These are phyloP conservation scores for Seiridium cupressi DNA, from an alignment of 2,329 filamentous ascomycete species.

Conservation along the genomic window DNA sequence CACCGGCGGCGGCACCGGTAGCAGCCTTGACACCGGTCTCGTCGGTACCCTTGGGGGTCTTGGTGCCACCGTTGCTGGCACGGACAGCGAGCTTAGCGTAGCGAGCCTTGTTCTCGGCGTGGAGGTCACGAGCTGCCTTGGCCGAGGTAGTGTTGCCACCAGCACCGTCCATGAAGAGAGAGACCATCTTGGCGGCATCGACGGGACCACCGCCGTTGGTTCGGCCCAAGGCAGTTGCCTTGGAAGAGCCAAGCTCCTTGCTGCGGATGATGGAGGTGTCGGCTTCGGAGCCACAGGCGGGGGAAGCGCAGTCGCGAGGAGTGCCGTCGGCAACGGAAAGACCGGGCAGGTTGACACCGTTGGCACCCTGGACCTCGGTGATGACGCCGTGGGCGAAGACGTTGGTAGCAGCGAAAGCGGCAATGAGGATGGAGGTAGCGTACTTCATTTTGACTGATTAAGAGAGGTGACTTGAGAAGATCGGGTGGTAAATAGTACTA, in stretches of 20 bases:
- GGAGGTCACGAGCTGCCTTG: constrained; percentile 13
- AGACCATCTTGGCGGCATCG: constrained; percentile 51
- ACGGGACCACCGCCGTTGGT: constrained; percentile 57
- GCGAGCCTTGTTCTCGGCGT: constrained; percentile 15
- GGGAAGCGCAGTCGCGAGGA: constrained; percentile 60
- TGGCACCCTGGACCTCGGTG: constrained; percentile 14
- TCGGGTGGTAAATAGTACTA: background rate
- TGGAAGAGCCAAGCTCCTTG: constrained; percentile 50
- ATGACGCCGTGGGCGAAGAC: constrained; percentile 15
- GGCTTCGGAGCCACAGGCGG: constrained; percentile 58
- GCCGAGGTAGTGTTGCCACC: constrained; percentile 26
- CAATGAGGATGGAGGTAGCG: constrained; percentile 8
- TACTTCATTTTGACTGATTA: constrained; percentile 14
- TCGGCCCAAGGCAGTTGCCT: constrained; percentile 57
- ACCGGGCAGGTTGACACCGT: constrained; percentile 15
- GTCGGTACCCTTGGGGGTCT: constrained; percentile 35
- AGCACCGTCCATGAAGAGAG: constrained; percentile 53
- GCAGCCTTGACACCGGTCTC: constrained; percentile 38
- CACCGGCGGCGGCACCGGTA: constrained; percentile 50
- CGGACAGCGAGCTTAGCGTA: constrained; percentile 25
- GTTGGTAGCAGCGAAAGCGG: constrained; percentile 13
- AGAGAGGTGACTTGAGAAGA: background rate
- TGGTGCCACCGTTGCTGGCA: constrained; percentile 18
- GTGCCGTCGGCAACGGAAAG: constrained; percentile 55
- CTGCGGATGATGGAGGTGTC: constrained; percentile 67